Evolutionary conservation across 2,329 filamentous ascomycete species (phyloP), one percentile per base, ranked within the genome.

Genomic region (Seiridium cupressi): DNA sequence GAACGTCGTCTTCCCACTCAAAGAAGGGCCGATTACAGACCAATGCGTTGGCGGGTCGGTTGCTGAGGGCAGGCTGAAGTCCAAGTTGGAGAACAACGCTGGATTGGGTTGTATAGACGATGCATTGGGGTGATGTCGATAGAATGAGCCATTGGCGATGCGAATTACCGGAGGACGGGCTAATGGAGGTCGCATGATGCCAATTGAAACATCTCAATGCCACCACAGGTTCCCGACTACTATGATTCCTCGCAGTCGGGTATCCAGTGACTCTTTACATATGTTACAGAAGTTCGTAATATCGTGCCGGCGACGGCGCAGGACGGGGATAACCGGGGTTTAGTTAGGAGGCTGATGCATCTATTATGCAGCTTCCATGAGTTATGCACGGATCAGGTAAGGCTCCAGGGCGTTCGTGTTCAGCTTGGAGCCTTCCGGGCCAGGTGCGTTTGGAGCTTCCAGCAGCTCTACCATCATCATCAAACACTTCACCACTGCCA

Each of bases 61-160:
- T 44, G 78, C 74, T 4, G 88, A 87, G 0, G 89, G 85, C 0
- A 98, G 77, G 44, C 83, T 82, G 70, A 97, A 91, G 59, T 74
- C 86, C 65, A 97, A 73, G 58, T 87, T 79, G 3, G 83, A 80
- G 71, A 96, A 97, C 3, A 97, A 78, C 4, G 91, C 81, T 31
- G 87, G 88, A 70, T 95, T 94, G 18, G 81, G 76, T 62, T 81
- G 74, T 44, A 75, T 71, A 44, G 78, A 72, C 18, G 75, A 69
- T 35, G 82, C 75, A 55, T 77, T 82, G 10, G 91, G 91, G 72
- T 93, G 89, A 55, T 88, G 84, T 46, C 88, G 86, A 77, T 94
- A 96, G 75, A 97, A 96, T 1, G 91, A 94, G 73, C 85, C 93
- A 77, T 93, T 88, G 69, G 83, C 72, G 70, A 96, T 93, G 68